Conservation (phyloP, 129 eudicot species). For the Artemisia annua region DNA sequence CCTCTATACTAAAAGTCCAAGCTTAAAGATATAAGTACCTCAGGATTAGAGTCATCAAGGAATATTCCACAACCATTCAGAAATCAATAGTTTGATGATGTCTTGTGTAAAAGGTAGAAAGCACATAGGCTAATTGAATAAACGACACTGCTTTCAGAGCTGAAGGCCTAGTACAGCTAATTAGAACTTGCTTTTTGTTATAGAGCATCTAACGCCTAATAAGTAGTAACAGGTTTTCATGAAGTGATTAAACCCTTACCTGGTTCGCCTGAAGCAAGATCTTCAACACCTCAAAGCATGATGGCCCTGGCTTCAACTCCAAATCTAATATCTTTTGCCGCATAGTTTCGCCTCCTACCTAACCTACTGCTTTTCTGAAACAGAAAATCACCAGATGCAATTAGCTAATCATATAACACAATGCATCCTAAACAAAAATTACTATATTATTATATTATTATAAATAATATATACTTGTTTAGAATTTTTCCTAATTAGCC, state of each 20-base stretch:
- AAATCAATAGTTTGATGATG: background rate
- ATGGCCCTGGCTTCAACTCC: too few species aligned
- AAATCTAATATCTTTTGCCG: too few species aligned
- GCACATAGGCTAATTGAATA: background rate
- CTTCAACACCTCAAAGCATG: too few species aligned
- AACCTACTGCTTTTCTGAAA: too few species aligned
- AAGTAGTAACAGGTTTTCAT: background rate
- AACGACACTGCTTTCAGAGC: background rate
- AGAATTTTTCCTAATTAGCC: too few species aligned
- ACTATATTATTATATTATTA: too few species aligned
- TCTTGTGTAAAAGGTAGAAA: background rate
- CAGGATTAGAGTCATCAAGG: constrained; percentile 55
- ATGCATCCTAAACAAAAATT: too few species aligned
- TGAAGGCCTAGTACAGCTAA: background rate
- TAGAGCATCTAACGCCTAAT: background rate
- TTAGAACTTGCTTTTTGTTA: background rate
- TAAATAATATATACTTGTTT: too few species aligned
- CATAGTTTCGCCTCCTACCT: too few species aligned
- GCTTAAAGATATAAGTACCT: constrained; percentile 35
- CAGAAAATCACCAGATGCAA: too few species aligned
- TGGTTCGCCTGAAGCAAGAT: too few species aligned
- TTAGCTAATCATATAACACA: too few species aligned
- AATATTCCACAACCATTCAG: constrained; percentile 52
- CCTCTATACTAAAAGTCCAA: background rate
- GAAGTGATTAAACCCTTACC: background rate